Base-by-base conservation (phyloP, 1,139 yeast species). In the Geotrichum histeridarum region DNA sequence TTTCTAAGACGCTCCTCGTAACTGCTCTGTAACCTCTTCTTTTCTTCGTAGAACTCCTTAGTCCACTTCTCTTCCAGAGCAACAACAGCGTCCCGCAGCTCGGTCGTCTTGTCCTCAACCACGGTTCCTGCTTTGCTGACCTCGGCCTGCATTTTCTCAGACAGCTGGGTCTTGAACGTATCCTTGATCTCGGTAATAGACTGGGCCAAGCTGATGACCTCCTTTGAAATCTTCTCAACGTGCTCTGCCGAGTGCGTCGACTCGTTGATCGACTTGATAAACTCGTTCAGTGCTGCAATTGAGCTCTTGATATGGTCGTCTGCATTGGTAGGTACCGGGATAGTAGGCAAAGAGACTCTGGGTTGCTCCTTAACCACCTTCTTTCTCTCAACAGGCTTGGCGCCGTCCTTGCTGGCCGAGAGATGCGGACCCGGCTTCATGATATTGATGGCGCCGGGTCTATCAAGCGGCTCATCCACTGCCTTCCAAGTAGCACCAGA, bases 21-120 rank as follows among this genome's bases (percentile, higher is more conserved):
- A 62, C 82, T 82, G 53, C 77, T 70, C 60, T 86, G 85, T 61
- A 91, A 77, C 60, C 80, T 79, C 54, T 75, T 67, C 64, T 86
- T 84, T 65, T 86, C 88, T 17, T 75, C 73, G 58, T 84, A 80
- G 64, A 81, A 84, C 54, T 82, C 76, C 14, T 78, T 70, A 56
- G 79, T 74, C 66, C 84, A 78, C 59, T 81, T 80, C 32, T 77
- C 75, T 60, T 78, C 79, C 43, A 77, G 79, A 27, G 72, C 73
- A 44, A 76, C 77, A 53, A 81, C 72, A 41, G 73, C 71, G 51
- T 67, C 64, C 53, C 78, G 59, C 30, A 71, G 50, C 31, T 67
- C 70, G 36, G 59, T 60, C 46, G 61, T 59, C 49, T 66, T 61
- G 11, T 67, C 55, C 11, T 39, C 53, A 14, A 53, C 49, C 5